Evolutionary conservation across 2,329 filamentous ascomycete genomes (phyloP).

Genomic region (Dactylellina parvicollis): DNA sequence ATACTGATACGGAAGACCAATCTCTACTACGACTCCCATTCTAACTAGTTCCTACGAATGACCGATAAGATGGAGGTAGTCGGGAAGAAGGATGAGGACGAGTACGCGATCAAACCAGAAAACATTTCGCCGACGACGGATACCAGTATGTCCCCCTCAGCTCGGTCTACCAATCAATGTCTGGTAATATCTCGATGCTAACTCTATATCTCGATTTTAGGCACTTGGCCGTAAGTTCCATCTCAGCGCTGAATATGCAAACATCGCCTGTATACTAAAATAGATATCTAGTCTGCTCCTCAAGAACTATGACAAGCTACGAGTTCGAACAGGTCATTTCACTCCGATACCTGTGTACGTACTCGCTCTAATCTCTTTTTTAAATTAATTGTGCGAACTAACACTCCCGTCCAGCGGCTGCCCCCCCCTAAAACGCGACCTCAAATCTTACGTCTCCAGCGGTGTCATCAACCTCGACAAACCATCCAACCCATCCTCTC

Average conservation of each 20-base stretch:
- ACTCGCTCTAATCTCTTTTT: neutral
- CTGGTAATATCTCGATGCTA: constrained; percentile 4
- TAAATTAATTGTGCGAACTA: neutral
- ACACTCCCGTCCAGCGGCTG: constrained; percentile 71
- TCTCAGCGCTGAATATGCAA: neutral
- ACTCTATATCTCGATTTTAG: constrained; percentile 10
- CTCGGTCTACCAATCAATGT: neutral
- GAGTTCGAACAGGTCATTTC: constrained; percentile 94
- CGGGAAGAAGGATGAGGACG: constrained; percentile 68
- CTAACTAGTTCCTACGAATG: constrained; percentile 32
- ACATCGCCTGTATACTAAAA: constrained; percentile 18
- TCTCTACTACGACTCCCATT: constrained; percentile 8
- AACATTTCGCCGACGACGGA: constrained; percentile 79
- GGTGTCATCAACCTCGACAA: constrained; percentile 99
- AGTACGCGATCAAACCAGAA: constrained; percentile 93
- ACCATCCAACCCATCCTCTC: constrained; percentile 95
- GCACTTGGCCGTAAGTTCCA: constrained; percentile 70
- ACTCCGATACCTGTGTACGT: constrained; percentile 78
- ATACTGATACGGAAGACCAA: neutral
- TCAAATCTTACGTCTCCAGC: constrained; percentile 96
- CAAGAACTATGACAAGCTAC: constrained; percentile 93
- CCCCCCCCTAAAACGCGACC: constrained; percentile 88
- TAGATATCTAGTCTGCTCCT: constrained; percentile 70
- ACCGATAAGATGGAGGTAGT: constrained; percentile 64
- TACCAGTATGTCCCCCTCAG: constrained; percentile 70